phyloP scores from a whole-genome alignment of 345 rosid species.

The Odontarrhena argentea region DNA sequence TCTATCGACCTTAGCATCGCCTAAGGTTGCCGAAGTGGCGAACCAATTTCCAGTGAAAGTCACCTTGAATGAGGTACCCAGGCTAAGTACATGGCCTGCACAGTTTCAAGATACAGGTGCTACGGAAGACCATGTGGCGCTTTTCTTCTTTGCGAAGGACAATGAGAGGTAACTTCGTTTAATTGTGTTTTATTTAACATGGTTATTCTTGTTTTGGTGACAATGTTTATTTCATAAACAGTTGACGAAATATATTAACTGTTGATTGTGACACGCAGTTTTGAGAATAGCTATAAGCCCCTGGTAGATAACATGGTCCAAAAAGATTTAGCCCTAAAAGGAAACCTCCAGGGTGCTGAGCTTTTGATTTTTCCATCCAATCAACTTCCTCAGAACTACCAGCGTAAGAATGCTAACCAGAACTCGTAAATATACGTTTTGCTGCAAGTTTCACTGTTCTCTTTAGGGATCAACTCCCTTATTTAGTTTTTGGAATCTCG shows the following conservation, averaged over 20 bases:
- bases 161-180: slow-evolving; percentile 60
- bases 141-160: slow-evolving; percentile 94
- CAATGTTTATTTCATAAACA: slow-evolving; percentile 15
- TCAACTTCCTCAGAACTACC: slow-evolving; percentile 80
- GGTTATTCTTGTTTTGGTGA: slow-evolving; percentile 12
- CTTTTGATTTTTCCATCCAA: slow-evolving; percentile 82
- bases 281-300: slow-evolving; percentile 70
- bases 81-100: slow-evolving; percentile 76
- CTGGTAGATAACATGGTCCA: slow-evolving; percentile 78
- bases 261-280: slow-evolving; percentile 56
- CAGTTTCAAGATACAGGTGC: slow-evolving; percentile 75
- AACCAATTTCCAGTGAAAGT: slow-evolving; percentile 60
- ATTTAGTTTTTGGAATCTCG: slow-evolving; percentile 3
- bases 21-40: slow-evolving; percentile 67
- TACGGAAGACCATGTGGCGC: slow-evolving; percentile 83
- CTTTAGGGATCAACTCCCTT: slow-evolving; percentile 8
- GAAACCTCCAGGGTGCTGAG: slow-evolving; percentile 69
- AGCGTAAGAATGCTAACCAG: slow-evolving; percentile 62
- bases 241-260: slow-evolving; percentile 16
- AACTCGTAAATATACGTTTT: slow-evolving; percentile 23
- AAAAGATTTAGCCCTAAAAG: slow-evolving; percentile 85
- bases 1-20: slow-evolving; percentile 64
- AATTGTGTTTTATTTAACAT: slow-evolving; percentile 7
- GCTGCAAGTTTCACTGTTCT: slow-evolving; percentile 9
- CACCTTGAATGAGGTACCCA: slow-evolving; percentile 74